Evolutionary conservation across 345 rosid species (phyloP).

Genomic region (Arabidopsis thaliana): TAIR10.1 NC_003074.8:126001-126500

Average conservation of each 20-base stretch:
- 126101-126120: conserved; percentile 30
- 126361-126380: conserved; percentile 78
- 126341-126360: conserved; percentile 79
- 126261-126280: conserved; percentile 54
- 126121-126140: conserved; percentile 16
- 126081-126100: conserved; percentile 68
- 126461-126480: background rate
- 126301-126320: background rate
- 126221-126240: conserved; percentile 83
- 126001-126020: background rate
- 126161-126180: background rate
- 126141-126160: background rate
- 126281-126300: conserved; percentile 11
- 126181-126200: conserved; percentile 61
- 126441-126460: background rate
- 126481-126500: conserved; percentile 3
- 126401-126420: too few species aligned
- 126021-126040: background rate
- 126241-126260: conserved; percentile 72
- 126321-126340: conserved; percentile 54
- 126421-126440: background rate
- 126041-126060: conserved; percentile 52
- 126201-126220: conserved; percentile 60
- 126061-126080: conserved; percentile 47
- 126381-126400: conserved; percentile 61